Evolutionary conservation across 1,284 basidiomycete genomes (phyloP), one percentile per base, ranked within the genome.

Genomic region (Sparassis latifolia): DNA sequence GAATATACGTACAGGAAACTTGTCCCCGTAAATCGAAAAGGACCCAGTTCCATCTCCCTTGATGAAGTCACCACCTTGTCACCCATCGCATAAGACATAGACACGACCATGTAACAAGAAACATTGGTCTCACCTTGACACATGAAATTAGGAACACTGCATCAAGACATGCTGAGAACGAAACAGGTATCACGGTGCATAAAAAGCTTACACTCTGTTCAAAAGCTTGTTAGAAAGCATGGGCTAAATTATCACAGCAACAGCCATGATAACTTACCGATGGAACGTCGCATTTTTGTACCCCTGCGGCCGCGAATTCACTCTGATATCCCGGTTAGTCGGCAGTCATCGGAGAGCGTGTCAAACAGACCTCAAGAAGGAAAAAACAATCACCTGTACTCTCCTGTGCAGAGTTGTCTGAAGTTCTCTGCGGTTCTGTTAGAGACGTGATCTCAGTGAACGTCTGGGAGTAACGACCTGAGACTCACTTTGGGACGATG

Each of bases 401-500:
- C 95, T 33, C 97, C 96, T 0, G 96, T 98, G 65, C 96, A 98
- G 27, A 98, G 74, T 62, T 98, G 95, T 52, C 96, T 78, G 62
- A 99, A 99, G 74, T 99, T 99, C 71, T 99, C 97, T 1, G 93
- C 91, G 0, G 96, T 98, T 42, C 62, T 65, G 31, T n/a, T 30
- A 44, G 3, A 33, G 2, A 48, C 31, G 47, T 42, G 28, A 44
- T 42, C 33, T 31, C 42, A 6, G 12, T 10, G 12, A 45, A 20
- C 40, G 33, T 40, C 40, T 30, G 30, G 30, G 56, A 27, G 52
- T 10, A n/a, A 32, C 30, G 35, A 47, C 27, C 33, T 20, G n/a
- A 5, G 29, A 50, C 59, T 49, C 42, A 65, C 92, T 89, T 93
- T 46, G 94, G 93, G 0, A 90, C 91, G 46, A 94, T 82, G 63